These are phyloP conservation scores for Carex parvula DNA, from an alignment of 176 grass and related monocot genomes.

Conservation along the genomic window DNA sequence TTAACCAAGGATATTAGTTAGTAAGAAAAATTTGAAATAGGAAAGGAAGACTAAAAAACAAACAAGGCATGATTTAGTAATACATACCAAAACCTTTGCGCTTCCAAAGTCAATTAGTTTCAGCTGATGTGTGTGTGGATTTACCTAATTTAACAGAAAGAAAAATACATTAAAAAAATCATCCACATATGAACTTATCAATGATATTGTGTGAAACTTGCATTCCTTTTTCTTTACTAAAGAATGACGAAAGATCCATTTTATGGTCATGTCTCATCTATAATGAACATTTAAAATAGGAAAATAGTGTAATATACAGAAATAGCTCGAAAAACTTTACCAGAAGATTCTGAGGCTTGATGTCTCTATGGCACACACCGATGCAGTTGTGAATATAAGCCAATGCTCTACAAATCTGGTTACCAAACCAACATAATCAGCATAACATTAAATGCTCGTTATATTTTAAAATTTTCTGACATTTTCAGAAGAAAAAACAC, in stretches of 20 bases:
- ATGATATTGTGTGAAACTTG: not conserved
- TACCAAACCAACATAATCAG: conserved; percentile 15
- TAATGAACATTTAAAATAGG: not conserved
- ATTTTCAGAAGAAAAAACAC: not conserved
- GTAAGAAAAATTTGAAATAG: not conserved
- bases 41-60: not conserved
- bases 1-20: conserved; percentile 19
- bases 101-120: conserved; percentile 74
- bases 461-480: not conserved
- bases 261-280: not conserved
- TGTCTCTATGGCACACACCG: conserved; percentile 73
- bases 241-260: not conserved
- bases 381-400: conserved; percentile 60
- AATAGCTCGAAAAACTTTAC: conserved; percentile 24
- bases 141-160: conserved; percentile 42
- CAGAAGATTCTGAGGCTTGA: conserved; percentile 82
- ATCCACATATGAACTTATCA: not conserved
- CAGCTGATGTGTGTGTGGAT: conserved; percentile 74
- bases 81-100: conserved; percentile 73
- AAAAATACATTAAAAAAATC: not conserved
- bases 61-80: conserved; percentile 3
- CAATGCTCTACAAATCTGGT: conserved; percentile 64
- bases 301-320: not conserved
- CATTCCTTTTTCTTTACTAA: not conserved
- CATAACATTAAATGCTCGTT: not conserved